Evolutionary conservation across 2,329 filamentous ascomycete genomes (phyloP).

Genomic region (Pestalotiopsis sp.): DNA sequence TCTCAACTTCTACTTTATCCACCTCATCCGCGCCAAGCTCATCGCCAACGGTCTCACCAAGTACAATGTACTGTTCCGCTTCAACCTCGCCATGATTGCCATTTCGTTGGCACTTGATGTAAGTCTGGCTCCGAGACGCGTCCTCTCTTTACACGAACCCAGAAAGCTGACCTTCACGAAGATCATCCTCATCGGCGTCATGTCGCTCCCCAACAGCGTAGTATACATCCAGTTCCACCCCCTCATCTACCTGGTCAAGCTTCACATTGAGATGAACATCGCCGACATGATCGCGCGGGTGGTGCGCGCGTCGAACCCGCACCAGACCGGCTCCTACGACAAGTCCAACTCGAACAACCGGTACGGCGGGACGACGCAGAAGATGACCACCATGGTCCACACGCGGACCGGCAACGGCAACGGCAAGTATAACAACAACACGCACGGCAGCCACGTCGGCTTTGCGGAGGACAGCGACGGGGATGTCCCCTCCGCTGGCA

Average conservation of each 20-base stretch:
- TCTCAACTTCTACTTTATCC: conserved; percentile 55
- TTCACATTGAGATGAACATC: conserved; percentile 58
- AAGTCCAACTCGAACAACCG: conserved; percentile 10
- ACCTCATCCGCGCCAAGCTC: conserved; percentile 43
- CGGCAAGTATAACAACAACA: not conserved
- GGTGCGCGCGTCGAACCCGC: conserved; percentile 11
- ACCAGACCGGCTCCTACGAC: conserved; percentile 9
- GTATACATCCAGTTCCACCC: conserved; percentile 53
- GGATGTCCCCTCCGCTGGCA: not conserved
- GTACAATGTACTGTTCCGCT: conserved; percentile 47
- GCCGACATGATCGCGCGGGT: conserved; percentile 50
- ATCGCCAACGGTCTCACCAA: conserved; percentile 50
- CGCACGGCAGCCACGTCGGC: not conserved
- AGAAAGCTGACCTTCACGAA: not conserved
- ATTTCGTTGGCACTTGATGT: conserved; percentile 46
- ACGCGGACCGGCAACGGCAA: not conserved
- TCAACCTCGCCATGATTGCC: conserved; percentile 47
- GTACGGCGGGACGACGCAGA: not conserved
- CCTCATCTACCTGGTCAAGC: conserved; percentile 53
- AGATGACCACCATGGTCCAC: conserved; percentile 1
- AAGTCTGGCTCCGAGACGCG: not conserved
- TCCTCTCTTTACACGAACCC: not conserved
- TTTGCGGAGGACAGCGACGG: not conserved
- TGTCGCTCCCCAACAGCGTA: conserved; percentile 33
- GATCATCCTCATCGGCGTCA: conserved; percentile 36